phyloP scores from a whole-genome alignment of 768 basidiomycete genomes.

The Rubroboletus satanas region DNA sequence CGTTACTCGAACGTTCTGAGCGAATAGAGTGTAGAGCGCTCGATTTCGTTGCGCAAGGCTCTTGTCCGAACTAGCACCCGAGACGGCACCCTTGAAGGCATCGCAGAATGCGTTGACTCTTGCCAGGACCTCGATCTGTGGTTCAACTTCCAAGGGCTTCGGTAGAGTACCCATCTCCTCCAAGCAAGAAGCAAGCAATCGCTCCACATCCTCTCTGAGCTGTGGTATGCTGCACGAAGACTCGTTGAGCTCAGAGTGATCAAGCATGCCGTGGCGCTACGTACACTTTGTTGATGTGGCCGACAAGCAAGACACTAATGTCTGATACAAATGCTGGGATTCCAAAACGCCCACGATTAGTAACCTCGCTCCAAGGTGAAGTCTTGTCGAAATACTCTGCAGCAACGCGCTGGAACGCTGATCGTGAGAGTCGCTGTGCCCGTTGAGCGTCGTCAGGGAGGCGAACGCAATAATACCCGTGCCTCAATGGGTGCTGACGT shows the following conservation, averaged over 20 bases:
- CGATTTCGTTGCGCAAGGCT: conserved; percentile 36
- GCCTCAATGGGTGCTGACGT: conserved; percentile 40
- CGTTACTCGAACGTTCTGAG: conserved; percentile 34
- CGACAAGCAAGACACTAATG: conserved; percentile 50
- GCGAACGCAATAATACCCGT: conserved; percentile 65
- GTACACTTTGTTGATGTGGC: conserved; percentile 52
- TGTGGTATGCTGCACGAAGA: conserved; percentile 42
- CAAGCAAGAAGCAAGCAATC: conserved; percentile 35
- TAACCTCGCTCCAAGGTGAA: conserved; percentile 51
- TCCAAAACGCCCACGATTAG: conserved; percentile 49
- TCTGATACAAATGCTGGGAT: conserved; percentile 47
- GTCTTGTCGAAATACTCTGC: conserved; percentile 44
- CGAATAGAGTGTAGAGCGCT: conserved; percentile 32
- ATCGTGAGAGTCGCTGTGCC: conserved; percentile 30
- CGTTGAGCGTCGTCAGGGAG: conserved; percentile 61
- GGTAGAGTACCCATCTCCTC: conserved; percentile 41
- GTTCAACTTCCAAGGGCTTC: conserved; percentile 33
- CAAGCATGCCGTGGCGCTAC: conserved; percentile 12
- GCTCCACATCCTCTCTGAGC: conserved; percentile 38
- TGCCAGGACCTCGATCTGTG: conserved; percentile 43
- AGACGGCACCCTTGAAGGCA: conserved; percentile 32
- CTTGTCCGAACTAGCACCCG: conserved; percentile 34
- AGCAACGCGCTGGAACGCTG: conserved; percentile 37
- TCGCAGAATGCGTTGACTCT: conserved; percentile 45
- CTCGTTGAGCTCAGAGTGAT: neutral